A percentile compares a stretch with the other conserved stretches of the same genome.
phyloP scores from a whole-genome alignment of 164 flowering plant genomes.

The Magnolia changhungtana region DNA sequence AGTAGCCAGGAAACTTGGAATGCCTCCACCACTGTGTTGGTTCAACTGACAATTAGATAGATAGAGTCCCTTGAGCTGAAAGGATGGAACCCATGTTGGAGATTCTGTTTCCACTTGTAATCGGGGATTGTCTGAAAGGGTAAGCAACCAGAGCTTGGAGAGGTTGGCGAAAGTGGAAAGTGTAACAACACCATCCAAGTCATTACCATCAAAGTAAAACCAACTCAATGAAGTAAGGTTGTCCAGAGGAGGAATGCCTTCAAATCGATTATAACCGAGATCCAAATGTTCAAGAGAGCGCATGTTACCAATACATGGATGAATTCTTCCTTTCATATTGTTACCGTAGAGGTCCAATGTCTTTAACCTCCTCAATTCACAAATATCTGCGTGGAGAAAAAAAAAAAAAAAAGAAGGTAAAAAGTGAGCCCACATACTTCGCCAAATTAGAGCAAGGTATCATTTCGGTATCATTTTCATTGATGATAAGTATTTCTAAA shows the following conservation, averaged over 20 bases:
- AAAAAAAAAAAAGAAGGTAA: background rate
- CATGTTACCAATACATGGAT: background rate
- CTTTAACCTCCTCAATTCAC: background rate
- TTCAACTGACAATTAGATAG: background rate
- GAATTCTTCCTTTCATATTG: background rate
- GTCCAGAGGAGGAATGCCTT: background rate
- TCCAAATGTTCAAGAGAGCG: background rate
- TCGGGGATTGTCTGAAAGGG: background rate
- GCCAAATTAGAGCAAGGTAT: no score
- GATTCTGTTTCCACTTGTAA: background rate
- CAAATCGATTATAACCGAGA: background rate
- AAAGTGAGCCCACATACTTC: no score
- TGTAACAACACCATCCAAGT: background rate
- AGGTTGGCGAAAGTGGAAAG: constrained; percentile 9
- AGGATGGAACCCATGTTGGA: constrained; percentile 1
- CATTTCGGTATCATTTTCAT: no score
- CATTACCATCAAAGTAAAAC: background rate
- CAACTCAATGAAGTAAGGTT: background rate
- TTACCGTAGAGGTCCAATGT: background rate
- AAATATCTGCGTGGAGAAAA: background rate
- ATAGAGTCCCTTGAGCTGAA: background rate
- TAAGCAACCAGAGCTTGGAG: background rate
- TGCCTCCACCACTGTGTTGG: background rate
- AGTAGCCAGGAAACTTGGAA: background rate
- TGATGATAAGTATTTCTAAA: no score